Evolutionary conservation across 805 yeast species (phyloP), one percentile per base, ranked within the genome.

Genomic region (Candida krabiensis): DNA sequence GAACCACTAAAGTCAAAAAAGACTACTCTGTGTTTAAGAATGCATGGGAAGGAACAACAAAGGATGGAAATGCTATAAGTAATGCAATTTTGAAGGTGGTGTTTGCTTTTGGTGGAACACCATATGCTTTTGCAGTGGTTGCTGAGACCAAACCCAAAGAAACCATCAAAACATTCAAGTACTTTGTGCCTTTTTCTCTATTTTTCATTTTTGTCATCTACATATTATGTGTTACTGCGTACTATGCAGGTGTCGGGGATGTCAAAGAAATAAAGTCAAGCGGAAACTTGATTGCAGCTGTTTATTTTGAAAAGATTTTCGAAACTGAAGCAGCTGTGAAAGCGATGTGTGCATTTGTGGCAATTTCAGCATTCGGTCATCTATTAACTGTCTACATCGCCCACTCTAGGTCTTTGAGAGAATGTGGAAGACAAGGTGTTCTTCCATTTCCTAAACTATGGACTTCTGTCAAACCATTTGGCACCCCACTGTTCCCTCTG

Each of bases 351-450:
- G 89, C 80, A 1, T 81, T 86, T 56, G 91, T 86, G 33, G 93
- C 95, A 3, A 66, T 87, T 35, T 77, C 86, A 53, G 89, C 95
- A 3, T 67, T 83, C 43, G 96, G 95, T 43, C 87, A 86, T 55
- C 91, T 87, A 30, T 58, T 86, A 62, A 76, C 89, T 13, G 95
- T 86, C 28, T 80, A 83, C 37, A 82, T 84, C 55, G 79, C 91
- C 4, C 95, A 86, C 61, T 90, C 91, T 38, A 74, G 95, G 66
- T 75, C 84, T 44, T 70, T 86, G 36, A 90, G 86, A 60, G 86
- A 83, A 49, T 71, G 86, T 50, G 95, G 88, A 24, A 77, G 91
- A 60, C 93, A 86, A 62, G 91, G 91, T 42, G 73, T 79, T 30
- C 66, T 86, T 46, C 95, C 96, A 37, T 82, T 82, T 54, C 77